phyloP scores from a whole-genome alignment of 371 early-diverging fungal genomes.

The Fennellomyces sp. region DNA sequence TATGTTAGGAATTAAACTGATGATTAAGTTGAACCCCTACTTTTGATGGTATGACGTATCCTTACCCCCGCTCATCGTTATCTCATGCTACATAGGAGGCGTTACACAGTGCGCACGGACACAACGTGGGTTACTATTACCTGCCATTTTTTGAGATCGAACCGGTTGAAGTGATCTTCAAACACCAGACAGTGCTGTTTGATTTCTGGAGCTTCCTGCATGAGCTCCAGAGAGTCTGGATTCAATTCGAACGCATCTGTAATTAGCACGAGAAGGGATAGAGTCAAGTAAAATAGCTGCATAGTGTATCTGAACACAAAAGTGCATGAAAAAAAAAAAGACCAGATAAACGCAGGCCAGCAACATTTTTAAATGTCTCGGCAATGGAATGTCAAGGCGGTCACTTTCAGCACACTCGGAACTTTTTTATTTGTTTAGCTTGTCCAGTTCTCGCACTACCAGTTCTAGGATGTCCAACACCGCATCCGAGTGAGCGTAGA shows the following conservation, averaged over 20 bases:
- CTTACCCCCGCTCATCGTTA: constrained; percentile 58
- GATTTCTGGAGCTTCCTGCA: background rate
- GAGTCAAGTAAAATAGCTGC: background rate
- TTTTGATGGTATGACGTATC: no score
- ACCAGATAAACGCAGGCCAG: no score
- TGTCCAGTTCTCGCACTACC: background rate
- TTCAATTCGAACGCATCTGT: background rate
- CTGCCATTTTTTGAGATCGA: constrained; percentile 62
- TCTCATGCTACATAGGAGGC: constrained; percentile 45
- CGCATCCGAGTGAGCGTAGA: background rate
- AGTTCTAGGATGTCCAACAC: background rate
- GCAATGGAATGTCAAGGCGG: background rate
- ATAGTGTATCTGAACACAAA: background rate
- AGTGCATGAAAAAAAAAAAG: background rate
- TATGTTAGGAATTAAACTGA: no score
- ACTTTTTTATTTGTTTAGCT: background rate
- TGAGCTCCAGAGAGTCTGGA: background rate
- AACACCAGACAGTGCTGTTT: constrained; percentile 52
- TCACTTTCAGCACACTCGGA: background rate
- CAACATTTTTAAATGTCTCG: background rate
- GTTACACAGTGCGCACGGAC: constrained; percentile 1
- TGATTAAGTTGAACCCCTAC: no score
- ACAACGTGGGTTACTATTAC: constrained; percentile 23
- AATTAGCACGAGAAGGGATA: constrained; percentile 25
- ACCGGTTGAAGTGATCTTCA: constrained; percentile 63